Percentiles rank a stretch among this genome's conserved stretches.
These are phyloP conservation scores for Acrasis kona DNA, from an alignment of 78 protist genomes.

Conservation along the genomic window DNA sequence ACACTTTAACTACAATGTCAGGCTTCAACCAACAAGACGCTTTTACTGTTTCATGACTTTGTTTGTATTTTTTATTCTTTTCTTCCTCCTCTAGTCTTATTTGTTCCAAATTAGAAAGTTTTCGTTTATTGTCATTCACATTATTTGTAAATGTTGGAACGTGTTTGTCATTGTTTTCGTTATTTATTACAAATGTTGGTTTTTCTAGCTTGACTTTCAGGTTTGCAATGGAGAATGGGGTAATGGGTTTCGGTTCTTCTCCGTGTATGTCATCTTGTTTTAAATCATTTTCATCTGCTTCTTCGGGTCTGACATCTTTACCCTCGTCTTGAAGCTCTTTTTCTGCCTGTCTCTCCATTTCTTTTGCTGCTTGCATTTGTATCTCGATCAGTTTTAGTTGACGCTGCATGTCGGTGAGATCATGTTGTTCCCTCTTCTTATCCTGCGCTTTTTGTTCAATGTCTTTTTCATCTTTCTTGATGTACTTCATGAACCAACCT, in stretches of 20 bases:
- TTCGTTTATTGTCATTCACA: neutral
- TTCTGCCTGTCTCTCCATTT: neutral
- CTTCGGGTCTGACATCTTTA: neutral
- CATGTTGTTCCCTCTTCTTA: neutral
- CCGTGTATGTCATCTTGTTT: neutral
- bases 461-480: neutral
- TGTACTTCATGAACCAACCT: neutral
- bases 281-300: neutral
- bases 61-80: neutral
- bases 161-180: neutral
- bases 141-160: neutral
- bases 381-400: neutral
- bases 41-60: neutral
- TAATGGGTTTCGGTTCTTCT: no score
- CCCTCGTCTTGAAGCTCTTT: neutral
- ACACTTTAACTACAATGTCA: constrained; percentile 8
- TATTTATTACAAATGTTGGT: neutral
- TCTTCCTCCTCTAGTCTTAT: constrained; percentile 4
- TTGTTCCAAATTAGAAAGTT: neutral
- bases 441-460: neutral
- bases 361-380: neutral
- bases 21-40: constrained; percentile 1
- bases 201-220: neutral
- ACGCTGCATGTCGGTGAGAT: neutral
- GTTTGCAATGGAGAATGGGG: no score